phyloP scores from a whole-genome alignment of 805 yeast genomes.

The Lipomyces sp. region DNA sequence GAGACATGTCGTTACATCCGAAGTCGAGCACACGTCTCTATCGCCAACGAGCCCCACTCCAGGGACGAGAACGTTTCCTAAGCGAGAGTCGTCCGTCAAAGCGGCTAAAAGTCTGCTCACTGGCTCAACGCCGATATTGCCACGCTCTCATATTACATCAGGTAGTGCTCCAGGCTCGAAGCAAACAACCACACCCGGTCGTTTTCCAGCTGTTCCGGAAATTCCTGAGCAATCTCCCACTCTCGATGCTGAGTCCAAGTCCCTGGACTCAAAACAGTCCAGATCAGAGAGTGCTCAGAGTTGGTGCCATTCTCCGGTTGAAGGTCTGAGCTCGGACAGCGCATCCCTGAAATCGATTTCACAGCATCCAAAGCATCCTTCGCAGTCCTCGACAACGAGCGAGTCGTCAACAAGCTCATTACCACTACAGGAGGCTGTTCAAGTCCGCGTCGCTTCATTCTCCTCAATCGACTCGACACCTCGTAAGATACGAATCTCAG shows the following conservation, averaged over 20 bases:
- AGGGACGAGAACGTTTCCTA: conserved; percentile 15
- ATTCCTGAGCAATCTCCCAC: neutral
- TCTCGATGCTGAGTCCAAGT: neutral
- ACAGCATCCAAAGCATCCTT: neutral
- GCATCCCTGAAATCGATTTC: neutral
- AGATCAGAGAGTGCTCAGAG: neutral
- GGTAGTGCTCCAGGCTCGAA: neutral
- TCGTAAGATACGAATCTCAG: conserved; percentile 15
- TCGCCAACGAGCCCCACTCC: conserved; percentile 16
- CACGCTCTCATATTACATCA: neutral
- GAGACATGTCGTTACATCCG: conserved; percentile 12
- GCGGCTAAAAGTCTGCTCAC: conserved; percentile 16
- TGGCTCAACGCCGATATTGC: conserved; percentile 1
- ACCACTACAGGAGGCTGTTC: conserved; percentile 19
- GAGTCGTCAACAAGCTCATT: conserved; percentile 13
- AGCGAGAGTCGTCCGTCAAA: conserved; percentile 32
- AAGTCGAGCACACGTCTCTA: conserved; percentile 11
- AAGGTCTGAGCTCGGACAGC: neutral
- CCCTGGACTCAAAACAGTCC: neutral
- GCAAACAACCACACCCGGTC: neutral
- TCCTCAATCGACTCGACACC: conserved; percentile 19
- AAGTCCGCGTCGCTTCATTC: conserved; percentile 13
- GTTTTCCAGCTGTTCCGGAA: neutral
- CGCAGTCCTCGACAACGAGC: neutral
- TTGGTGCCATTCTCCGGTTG: neutral